Conservation (phyloP, 495 filamentous ascomycete species). For the Penicillium diatomitis region DNA sequence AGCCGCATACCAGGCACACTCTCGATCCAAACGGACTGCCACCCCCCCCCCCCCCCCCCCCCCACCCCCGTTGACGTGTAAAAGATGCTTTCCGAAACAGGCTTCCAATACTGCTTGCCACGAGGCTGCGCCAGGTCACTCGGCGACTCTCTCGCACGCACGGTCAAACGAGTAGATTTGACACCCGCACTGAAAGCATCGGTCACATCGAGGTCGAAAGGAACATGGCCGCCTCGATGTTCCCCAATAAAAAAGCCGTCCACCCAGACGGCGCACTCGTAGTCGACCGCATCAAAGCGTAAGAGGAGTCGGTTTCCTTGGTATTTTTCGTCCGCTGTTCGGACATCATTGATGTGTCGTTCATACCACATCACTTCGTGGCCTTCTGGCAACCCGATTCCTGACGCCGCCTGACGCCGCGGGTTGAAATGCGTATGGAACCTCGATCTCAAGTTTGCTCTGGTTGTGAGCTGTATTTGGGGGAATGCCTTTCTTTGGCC, state of each 20-base stretch:
- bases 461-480: conserved; percentile 4
- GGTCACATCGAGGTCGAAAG: conserved; percentile 28
- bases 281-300: conserved; percentile 32
- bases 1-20: conserved; percentile 24
- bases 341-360: conserved; percentile 37
- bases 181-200: conserved; percentile 8
- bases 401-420: conserved; percentile 48
- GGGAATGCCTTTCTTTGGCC: conserved; percentile 20
- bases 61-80: conserved; percentile 30
- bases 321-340: conserved; percentile 15
- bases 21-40: conserved; percentile 30
- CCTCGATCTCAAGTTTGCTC: conserved; percentile 37
- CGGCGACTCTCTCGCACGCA: conserved; percentile 26
- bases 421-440: conserved; percentile 51
- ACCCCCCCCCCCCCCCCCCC: conserved; percentile 30
- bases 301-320: conserved; percentile 15
- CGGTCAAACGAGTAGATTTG: conserved; percentile 10
- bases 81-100: conserved; percentile 32
- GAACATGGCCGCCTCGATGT: conserved; percentile 30
- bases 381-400: conserved; percentile 41
- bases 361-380: conserved; percentile 57
- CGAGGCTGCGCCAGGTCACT: conserved; percentile 29
- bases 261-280: conserved; percentile 28
- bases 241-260: conserved; percentile 16
- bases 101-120: conserved; percentile 33